Evolutionary conservation across 352 stramenopile species (phyloP), one percentile per base, ranked within the genome.

Genomic region (Globisporangium polare): DNA sequence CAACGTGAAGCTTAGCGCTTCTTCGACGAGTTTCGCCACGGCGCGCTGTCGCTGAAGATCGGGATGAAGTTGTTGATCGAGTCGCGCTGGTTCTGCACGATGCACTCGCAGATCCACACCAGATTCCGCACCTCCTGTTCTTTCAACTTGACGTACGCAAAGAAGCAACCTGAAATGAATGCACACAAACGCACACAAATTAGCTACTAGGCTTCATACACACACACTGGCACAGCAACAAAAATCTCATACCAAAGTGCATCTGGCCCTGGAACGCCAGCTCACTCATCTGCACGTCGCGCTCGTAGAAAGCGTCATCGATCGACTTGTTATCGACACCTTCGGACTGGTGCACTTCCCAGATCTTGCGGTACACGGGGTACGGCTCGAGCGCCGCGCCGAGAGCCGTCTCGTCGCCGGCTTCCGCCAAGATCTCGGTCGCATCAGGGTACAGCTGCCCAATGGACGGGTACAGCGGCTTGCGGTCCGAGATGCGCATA

Each of bases 91-190:
- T 98, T 94, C 80, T 99, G 97, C 49, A 99, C 86, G 68, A 99
- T 99, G 75, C 97, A 99, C 77, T 99, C 97, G 65, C 84, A 97
- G 79, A 99, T 99, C 97, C 97, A 99, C 56, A 99, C 96, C 59
- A 99, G 88, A 80, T 99, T 99, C 67, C 97, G 92, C 68, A 99
- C 98, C 72, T 99, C 97, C 82, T 99, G 96, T 77, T 99, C 97
- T 92, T 99, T 99, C 60, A 99, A 86, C 86, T 99, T 99, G 43
- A 99, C 92, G 78, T 99, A 99, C 50, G 96, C 95, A 83, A 99
- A 99, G 78, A 99, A 99, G 65, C 88, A 93, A 9, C 75, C 79
- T 88, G 55, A 8, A 37, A 15, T 41, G 12, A 42, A 15, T 41
- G 53, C 15, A 45, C 8, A 63, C 20, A 6, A 17, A 54, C 24